These are phyloP conservation scores for Xylaria sp. DNA, from an alignment of 2,329 filamentous ascomycete genomes.

Conservation along the genomic window DNA sequence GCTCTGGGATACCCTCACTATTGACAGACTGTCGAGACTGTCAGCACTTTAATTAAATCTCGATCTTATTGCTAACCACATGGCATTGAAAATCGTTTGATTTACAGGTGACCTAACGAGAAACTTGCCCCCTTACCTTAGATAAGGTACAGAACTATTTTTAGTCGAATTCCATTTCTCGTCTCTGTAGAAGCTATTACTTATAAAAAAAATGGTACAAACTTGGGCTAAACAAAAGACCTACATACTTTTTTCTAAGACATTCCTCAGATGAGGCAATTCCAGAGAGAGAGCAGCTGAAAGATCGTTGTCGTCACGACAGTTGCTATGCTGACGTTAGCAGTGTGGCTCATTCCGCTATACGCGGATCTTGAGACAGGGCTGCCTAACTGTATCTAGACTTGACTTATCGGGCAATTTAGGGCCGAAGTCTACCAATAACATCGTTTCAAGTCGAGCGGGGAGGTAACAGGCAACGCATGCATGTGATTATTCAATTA, in stretches of 20 bases:
- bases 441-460: neutral
- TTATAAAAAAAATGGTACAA: neutral
- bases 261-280: neutral
- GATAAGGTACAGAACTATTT: conserved; percentile 1
- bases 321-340: conserved; percentile 5
- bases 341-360: conserved; percentile 13
- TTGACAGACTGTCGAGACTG: neutral
- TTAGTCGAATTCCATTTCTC: neutral
- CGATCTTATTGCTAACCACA: neutral
- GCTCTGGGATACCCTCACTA: too few species aligned
- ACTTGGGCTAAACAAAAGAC: neutral
- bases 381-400: conserved; percentile 2
- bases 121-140: neutral
- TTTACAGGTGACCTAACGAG: neutral
- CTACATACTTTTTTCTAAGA: neutral
- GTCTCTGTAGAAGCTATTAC: neutral
- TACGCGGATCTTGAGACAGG: neutral
- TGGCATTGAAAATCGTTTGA: neutral
- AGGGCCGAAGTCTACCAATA: conserved; percentile 3
- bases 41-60: neutral
- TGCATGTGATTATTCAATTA: neutral
- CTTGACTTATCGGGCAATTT: conserved; percentile 18
- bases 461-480: neutral
- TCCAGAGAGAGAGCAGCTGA: neutral
- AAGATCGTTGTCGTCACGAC: neutral